A percentile compares a stretch with the other conserved stretches of the same genome.
These are phyloP conservation scores for Trichoderma orchidacearum DNA, from an alignment of 495 filamentous ascomycete genomes.

Conservation along the genomic window DNA sequence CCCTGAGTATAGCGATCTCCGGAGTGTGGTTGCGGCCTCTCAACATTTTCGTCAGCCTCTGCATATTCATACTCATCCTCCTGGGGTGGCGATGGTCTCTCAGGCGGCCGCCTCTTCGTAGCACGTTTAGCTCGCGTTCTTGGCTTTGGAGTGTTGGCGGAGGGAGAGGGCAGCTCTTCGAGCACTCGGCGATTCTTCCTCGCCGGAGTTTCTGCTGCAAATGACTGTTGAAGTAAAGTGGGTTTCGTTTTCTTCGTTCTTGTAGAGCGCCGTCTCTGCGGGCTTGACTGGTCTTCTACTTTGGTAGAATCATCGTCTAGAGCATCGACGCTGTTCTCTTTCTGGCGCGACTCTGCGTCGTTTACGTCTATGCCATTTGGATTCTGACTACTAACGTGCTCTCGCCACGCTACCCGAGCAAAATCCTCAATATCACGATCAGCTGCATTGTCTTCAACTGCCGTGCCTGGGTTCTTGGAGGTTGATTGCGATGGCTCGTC, in stretches of 20 bases:
- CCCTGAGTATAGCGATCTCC: neutral
- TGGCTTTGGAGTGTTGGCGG: conserved; percentile 1
- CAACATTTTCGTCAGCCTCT: neutral
- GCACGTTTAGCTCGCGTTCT: neutral
- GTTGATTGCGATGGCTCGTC: neutral
- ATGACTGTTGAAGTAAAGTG: neutral
- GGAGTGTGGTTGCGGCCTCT: neutral
- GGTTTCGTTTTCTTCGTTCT: neutral
- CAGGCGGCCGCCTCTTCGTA: neutral
- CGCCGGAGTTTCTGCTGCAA: neutral
- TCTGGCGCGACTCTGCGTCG: neutral
- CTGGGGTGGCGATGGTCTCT: neutral
- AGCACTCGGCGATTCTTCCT: neutral
- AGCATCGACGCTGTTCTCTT: neutral
- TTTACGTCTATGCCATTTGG: neutral
- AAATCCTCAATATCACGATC: neutral
- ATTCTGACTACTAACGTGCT: neutral
- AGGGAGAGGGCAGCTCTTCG: conserved; percentile 1
- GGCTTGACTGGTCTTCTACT: neutral
- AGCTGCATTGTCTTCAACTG: neutral
- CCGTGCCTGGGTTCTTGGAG: neutral
- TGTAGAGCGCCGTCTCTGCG: neutral
- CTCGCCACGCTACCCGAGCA: neutral
- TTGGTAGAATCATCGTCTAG: neutral
- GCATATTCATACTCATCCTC: neutral